phyloP scores from a whole-genome alignment of 2,329 filamentous ascomycete genomes.

The Trichoderma endophyticum region DNA sequence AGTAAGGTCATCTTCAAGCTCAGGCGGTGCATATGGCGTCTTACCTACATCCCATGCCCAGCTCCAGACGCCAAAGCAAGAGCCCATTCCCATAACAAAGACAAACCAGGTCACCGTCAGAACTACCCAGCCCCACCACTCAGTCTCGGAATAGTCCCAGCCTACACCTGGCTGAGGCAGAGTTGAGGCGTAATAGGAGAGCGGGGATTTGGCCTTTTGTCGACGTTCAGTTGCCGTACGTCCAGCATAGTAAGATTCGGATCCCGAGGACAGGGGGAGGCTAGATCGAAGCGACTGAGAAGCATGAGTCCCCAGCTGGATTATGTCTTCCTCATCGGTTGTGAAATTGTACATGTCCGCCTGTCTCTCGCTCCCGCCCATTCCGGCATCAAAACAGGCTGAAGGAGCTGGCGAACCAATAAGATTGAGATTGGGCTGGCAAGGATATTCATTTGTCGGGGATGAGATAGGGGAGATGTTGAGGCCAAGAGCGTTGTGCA shows the following conservation, averaged over 20 bases:
- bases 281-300: slow-evolving; percentile 43
- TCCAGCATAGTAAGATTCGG: slow-evolving; percentile 60
- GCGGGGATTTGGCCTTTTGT: slow-evolving; percentile 57
- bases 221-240: slow-evolving; percentile 43
- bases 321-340: slow-evolving; percentile 78
- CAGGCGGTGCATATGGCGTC: slow-evolving; percentile 90
- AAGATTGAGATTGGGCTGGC: slow-evolving; percentile 30
- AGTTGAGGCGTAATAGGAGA: slow-evolving; percentile 53
- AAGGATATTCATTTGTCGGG: slow-evolving; percentile 46
- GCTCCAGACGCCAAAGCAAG: slow-evolving; percentile 90
- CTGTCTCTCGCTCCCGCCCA: slow-evolving; percentile 24
- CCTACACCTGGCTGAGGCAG: slow-evolving; percentile 50
- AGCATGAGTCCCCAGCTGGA: slow-evolving; percentile 56
- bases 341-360: slow-evolving; percentile 53
- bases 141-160: slow-evolving; percentile 92
- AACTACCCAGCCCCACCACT: slow-evolving; percentile 97
- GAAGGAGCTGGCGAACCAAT: slow-evolving; percentile 22
- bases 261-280: slow-evolving; percentile 51
- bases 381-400: slow-evolving; percentile 21
- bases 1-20: slow-evolving; percentile 91
- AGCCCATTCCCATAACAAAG: slow-evolving; percentile 95
- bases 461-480: slow-evolving; percentile 46
- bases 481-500: slow-evolving; percentile 42
- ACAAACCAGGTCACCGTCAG: slow-evolving; percentile 89
- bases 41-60: slow-evolving; percentile 99